Evolutionary conservation across 768 basidiomycete genomes (phyloP).

Genomic region (Leccinum obscurum): DNA sequence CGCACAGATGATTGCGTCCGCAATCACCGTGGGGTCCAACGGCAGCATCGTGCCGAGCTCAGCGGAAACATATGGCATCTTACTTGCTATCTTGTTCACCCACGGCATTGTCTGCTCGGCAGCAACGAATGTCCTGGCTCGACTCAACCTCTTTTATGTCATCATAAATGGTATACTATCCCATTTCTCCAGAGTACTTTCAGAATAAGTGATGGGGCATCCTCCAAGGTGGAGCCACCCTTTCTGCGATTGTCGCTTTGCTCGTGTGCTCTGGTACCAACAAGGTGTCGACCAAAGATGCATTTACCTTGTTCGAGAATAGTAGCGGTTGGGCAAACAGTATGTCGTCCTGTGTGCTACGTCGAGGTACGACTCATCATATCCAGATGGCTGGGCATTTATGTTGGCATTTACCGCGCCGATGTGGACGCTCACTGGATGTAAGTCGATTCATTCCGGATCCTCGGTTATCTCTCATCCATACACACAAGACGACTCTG

Average conservation of each 20-base stretch:
- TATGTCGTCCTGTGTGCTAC: slow-evolving; percentile 29
- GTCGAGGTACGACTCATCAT: background rate
- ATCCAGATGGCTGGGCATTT: slow-evolving; percentile 69
- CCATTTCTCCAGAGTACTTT: background rate
- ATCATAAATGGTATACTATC: slow-evolving; percentile 52
- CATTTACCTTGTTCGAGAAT: slow-evolving; percentile 70
- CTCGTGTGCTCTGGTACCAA: slow-evolving; percentile 55
- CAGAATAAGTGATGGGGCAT: background rate
- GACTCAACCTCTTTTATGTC: slow-evolving; percentile 70
- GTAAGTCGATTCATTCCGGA: slow-evolving; percentile 38
- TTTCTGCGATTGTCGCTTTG: slow-evolving; percentile 63
- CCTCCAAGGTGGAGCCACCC: slow-evolving; percentile 55
- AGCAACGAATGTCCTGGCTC: slow-evolving; percentile 61
- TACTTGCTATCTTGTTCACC: slow-evolving; percentile 58
- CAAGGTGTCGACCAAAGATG: slow-evolving; percentile 63
- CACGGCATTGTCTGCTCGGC: slow-evolving; percentile 74
- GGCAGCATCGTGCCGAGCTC: slow-evolving; percentile 49
- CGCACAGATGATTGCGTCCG: slow-evolving; percentile 76
- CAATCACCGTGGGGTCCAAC: slow-evolving; percentile 59
- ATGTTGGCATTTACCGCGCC: slow-evolving; percentile 69
- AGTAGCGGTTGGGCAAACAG: slow-evolving; percentile 66
- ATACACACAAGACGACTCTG: slow-evolving; percentile 59
- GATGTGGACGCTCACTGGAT: slow-evolving; percentile 81
- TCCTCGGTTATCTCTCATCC: background rate
- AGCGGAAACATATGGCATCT: slow-evolving; percentile 67